Evolutionary conservation across 2,329 filamentous ascomycete genomes (phyloP), one percentile per base, ranked within the genome.

Genomic region (Curvularia eragrostidis): DNA sequence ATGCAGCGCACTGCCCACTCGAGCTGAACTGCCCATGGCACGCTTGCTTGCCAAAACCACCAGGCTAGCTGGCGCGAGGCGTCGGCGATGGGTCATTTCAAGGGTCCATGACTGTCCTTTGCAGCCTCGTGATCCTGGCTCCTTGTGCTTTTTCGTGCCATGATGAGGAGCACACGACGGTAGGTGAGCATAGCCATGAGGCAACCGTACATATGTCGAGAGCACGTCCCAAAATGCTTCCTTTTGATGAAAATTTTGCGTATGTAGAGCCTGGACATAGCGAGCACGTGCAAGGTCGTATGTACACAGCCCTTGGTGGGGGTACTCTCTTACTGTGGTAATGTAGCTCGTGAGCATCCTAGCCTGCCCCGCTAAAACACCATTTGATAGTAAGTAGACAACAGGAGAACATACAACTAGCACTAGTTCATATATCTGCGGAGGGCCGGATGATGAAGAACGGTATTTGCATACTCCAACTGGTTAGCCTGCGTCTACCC

Each of bases 81-180:
- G 46, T 13, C 46, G 13, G 46, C 24, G 30, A 36, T 36, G 30
- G 3, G 3, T 6, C 12, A 36, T 36, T 10, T 36, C 46, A 48
- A 48, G 46, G 46, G 46, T 48, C 46, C 32, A 48, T 48, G 32
- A 48, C 46, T 38, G 32, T 36, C 23, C 46, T n/a, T 18, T 15
- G 32, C 30, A 38, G 21, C 32, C 21, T 21, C 38, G 30, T 3
- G 7, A 38, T 26, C 32, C 10, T 36, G 46, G 24, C 26, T 38
- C 30, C 8, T 5, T 24, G 21, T 48, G 46, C 46, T 48, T 48
- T 48, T 48, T 48, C 19, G 32, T 26, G 30, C 32, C 6, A 24
- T 48, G 7, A 19, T 4, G n/a, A 5, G 28, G 13, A 19, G 13
- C 21, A 21, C 10, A 21, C 19, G 10, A 3, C 18, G 43, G 43